Conservation (phyloP, 768 basidiomycete species). For the Punctularia strigosozonata region DNA sequence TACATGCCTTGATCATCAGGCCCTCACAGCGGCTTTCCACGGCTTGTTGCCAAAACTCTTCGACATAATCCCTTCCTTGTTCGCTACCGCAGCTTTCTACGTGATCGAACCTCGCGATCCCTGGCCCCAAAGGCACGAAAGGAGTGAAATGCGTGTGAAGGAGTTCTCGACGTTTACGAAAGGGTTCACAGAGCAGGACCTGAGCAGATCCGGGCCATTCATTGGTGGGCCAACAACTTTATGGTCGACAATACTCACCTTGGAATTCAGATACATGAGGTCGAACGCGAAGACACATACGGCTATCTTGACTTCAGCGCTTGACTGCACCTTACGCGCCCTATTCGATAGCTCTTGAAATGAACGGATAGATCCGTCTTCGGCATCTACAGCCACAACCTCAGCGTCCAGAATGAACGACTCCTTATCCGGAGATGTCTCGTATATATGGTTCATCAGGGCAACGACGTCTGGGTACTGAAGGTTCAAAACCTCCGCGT, state of each 20-base stretch:
- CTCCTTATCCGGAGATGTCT: slow-evolving; percentile 23
- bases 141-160: slow-evolving; percentile 55
- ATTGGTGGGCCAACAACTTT: too few species aligned
- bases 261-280: slow-evolving; percentile 73
- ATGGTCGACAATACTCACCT: slow-evolving; percentile 36
- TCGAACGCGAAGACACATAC: slow-evolving; percentile 88
- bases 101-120: slow-evolving; percentile 54
- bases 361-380: slow-evolving; percentile 49
- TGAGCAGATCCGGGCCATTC: slow-evolving; percentile 21
- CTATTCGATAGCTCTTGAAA: slow-evolving; percentile 85
- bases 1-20: slow-evolving; percentile 79
- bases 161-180: slow-evolving; percentile 57
- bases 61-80: slow-evolving; percentile 46
- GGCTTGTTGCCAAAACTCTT: slow-evolving; percentile 67
- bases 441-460: slow-evolving; percentile 42
- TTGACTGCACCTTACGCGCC: slow-evolving; percentile 70
- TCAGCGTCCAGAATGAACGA: slow-evolving; percentile 82
- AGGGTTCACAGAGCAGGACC: slow-evolving; percentile 57
- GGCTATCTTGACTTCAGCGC: slow-evolving; percentile 62
- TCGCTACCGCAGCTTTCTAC: slow-evolving; percentile 63
- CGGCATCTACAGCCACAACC: slow-evolving; percentile 71
- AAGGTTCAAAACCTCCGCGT: slow-evolving; percentile 5
- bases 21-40: slow-evolving; percentile 78
- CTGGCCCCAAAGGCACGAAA: slow-evolving; percentile 27
- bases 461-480: slow-evolving; percentile 77